Base-by-base conservation (phyloP, 257 asterid genomes). In the Eucommia ulmoides region DNA sequence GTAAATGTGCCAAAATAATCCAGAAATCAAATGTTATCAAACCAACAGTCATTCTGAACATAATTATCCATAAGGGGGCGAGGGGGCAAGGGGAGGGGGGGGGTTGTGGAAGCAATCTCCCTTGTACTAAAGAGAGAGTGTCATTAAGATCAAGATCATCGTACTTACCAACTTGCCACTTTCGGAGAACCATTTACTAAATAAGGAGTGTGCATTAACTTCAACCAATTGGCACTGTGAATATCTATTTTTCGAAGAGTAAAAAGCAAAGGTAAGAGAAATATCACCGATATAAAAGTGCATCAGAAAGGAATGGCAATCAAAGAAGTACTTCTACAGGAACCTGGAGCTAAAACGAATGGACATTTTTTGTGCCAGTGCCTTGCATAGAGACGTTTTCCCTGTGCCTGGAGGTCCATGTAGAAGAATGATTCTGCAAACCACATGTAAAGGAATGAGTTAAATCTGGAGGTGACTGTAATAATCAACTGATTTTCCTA, bases 371-470 rank as follows among this genome's bases (percentile, higher is more conserved):
- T 91, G 99, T 25, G 96, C 99, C 71, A 91, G 66, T 49, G 96
- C 96, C 67, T 86, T 91, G 81, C 96, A 91, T 48, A 91, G 60
- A n/a, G 96, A 91, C 25, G 99, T 86, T 79, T 91, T 91, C 42
- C 99, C 99, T 24, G 98, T 91, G 55, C 98, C 98, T 62, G 98
- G 98, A 64, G 98, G 96, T 62, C 98, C 98, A 65, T 86, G 96
- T 59, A 91, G 92, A 66, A 91, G 98, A 71, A 91, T 61, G 22
- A 91, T 91, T 62, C 98, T 91, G 88, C 78, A 71, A 23, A 57
- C 25, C 54, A 65, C 50, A 64, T 47, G 44, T 33, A 29, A 6
- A 12, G 38, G 38, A 29, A 29, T 29, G n/a, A n/a, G n/a, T n/a
- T n/a, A n/a, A n/a, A n/a, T n/a, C n/a, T n/a, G n/a, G n/a, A n/a